phyloP scores from a whole-genome alignment of 495 filamentous ascomycete species.

The Daldinia bambusicola region DNA sequence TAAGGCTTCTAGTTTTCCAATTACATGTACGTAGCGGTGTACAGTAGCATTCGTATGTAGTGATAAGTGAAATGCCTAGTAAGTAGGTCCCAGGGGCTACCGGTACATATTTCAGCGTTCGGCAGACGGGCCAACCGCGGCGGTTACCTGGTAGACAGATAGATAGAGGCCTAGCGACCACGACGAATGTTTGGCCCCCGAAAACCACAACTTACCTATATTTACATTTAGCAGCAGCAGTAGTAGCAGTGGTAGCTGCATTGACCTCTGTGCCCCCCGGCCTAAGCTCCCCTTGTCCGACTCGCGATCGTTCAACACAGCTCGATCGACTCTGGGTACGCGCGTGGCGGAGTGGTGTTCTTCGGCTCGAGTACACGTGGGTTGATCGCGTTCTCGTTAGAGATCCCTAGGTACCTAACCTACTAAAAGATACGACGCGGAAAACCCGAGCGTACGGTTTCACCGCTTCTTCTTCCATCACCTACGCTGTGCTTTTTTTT shows the following conservation, averaged over 20 bases:
- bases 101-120: neutral
- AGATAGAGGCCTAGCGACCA: neutral
- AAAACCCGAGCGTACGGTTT: constrained; percentile 29
- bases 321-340: constrained; percentile 25
- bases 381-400: constrained; percentile 28
- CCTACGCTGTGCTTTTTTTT: neutral
- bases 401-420: too few species aligned
- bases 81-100: neutral
- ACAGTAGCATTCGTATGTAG: too few species aligned
- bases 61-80: neutral
- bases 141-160: neutral
- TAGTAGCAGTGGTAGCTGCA: too few species aligned
- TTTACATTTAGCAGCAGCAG: too few species aligned
- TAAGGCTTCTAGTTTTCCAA: too few species aligned
- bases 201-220: neutral
- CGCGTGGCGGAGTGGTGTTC: constrained; percentile 5
- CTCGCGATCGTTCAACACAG: constrained; percentile 15
- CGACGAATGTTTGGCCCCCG: neutral
- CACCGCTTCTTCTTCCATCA: constrained; percentile 24
- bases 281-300: neutral
- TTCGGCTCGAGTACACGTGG: constrained; percentile 29
- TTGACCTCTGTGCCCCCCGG: neutral
- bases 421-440: constrained; percentile 9
- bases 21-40: too few species aligned
- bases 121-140: neutral